Evolutionary conservation across 2,329 filamentous ascomycete species (phyloP), one percentile per base, ranked within the genome.

Genomic region (Phyllosticta paracitricarpa): DNA sequence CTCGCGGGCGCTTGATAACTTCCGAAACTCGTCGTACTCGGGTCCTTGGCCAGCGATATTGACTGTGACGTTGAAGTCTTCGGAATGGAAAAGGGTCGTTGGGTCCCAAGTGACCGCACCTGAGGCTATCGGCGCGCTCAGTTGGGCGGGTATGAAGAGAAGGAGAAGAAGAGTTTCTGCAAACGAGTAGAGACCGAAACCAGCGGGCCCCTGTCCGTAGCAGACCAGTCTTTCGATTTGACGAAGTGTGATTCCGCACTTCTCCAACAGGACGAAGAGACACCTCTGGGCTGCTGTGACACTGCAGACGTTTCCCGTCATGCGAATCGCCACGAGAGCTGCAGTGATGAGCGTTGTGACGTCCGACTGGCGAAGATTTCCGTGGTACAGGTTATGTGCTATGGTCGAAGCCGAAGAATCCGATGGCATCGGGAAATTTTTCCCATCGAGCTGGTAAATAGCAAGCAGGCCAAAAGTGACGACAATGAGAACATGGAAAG

Each of bases 241-340:
- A 5, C 24, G 58, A 35, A 61, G 28, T 1, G 58, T 56, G 35
- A 61, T 52, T 12, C 58, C 58, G 12, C 54, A 61, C 19, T 61
- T 61, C 26, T 61, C 58, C 6, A 61, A 26, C 3, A 61, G 48
- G n/a, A 61, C 56, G 58, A 61, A 61, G 48, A 61, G 30, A 22
- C 30, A 56, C 7, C 58, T 22, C 19, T 61, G 58, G 14, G 54
- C 58, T 19, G 58, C 54, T 35, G 40, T 52, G 5, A 25, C 54
- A 2, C 40, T 52, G 19, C 58, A 61, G 25, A 61, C 54, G 22
- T 62, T 62, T 28, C 48, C 48, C 3, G 56, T 58, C 14, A 62
- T 17, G 17, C 60, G 60, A 19, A 54, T 19, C 5, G 55, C 48
- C n/a, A 62, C 60, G 17, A 62, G 60, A 3, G 60, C 60, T 2